Evolutionary conservation across 768 basidiomycete species (phyloP), one percentile per base, ranked within the genome.

Genomic region (Lactarius vividus): DNA sequence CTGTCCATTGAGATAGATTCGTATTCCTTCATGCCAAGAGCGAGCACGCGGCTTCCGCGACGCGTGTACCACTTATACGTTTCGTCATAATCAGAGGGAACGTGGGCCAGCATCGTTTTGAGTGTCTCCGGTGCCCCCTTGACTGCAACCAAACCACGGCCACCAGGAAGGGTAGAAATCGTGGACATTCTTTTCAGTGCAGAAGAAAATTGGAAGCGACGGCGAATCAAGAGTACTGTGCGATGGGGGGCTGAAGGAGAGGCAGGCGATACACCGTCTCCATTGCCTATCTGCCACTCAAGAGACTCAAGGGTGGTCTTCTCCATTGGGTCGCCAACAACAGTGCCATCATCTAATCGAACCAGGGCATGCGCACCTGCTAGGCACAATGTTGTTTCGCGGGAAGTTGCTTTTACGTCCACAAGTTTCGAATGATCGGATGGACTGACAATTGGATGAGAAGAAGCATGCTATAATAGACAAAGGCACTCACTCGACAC

Each of bases 271-370:
- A 96, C 79, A n/a, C 81, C 75, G 71, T 96, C 92, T 37, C 90
- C 84, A 80, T 60, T 59, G 23, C 39, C 33, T 18, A 72, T 53
- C 33, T 55, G 87, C 96, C 97, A 98, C 57, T 92, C 88, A 33
- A 99, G 82, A 2, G 94, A 89, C 67, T 92, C 91, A 8, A 98
- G 80, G 0, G 97, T 96, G 0, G 92, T 96, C 79, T 96, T 95
- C 77, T 99, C 97, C 97, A 99, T 99, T 0, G 97, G 97, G 74
- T 99, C 97, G 4, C 97, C 97, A 52, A 98, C 96, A 42, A 96
- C 79, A 1, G 88, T 89, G 10, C 94, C 96, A 71, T 98, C 96
- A 71, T 99, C 96, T 29, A 99, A 82, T 56, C 91, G 83, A 44
- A 98, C 97, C 13, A 99, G 80, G 0, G 97, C 96, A 72, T 99